Evolutionary conservation across 2,329 filamentous ascomycete species (phyloP), one percentile per base, ranked within the genome.

Genomic region (Monilinia fructigena): DNA sequence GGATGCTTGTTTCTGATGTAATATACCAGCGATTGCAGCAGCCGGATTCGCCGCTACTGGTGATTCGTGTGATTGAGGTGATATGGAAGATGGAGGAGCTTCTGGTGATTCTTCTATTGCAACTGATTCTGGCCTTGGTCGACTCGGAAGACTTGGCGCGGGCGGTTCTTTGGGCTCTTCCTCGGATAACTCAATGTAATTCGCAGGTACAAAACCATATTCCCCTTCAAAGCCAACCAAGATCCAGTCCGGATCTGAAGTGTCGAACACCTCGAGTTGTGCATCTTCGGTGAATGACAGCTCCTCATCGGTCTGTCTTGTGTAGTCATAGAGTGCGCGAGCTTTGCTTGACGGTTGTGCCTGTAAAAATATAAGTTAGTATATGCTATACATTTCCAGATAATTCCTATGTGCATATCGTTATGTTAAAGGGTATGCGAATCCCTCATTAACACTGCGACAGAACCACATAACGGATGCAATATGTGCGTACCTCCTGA

Each of bases 281-380:
- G 90, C 88, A 76, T 97, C 93, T 80, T 99, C 95, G 59, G 91
- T 86, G 76, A 99, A 98, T 31, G 94, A 98, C 12, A 99, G 83
- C 79, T 99, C 95, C 79, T 99, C 95, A 76, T 99, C 95, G 31
- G 95, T 99, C 80, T 99, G 95, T 73, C 94, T 87, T 61, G 91
- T 91, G 78, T 99, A 99, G 78, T 99, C 95, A 81, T 94, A 99
- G n/a, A 98, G 85, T n/a, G 95, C 92, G 77, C 90, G 93, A 60
- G 94, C 95, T 72, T 89, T 84, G 69, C 86, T 82, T 69, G 86
- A 78, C 31, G 90, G 85, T 73, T 84, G 80, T 67, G 89, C 89
- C 88, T 92, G 72, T 67, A 48, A 42, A 35, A 35, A 56, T 45
- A 55, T n/a, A 38, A 64, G 53, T 75, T 60, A 73, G 65, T 35